These are phyloP conservation scores for Cryptococcus sp. DNA, from an alignment of 1,284 basidiomycete species.

Conservation along the genomic window DNA sequence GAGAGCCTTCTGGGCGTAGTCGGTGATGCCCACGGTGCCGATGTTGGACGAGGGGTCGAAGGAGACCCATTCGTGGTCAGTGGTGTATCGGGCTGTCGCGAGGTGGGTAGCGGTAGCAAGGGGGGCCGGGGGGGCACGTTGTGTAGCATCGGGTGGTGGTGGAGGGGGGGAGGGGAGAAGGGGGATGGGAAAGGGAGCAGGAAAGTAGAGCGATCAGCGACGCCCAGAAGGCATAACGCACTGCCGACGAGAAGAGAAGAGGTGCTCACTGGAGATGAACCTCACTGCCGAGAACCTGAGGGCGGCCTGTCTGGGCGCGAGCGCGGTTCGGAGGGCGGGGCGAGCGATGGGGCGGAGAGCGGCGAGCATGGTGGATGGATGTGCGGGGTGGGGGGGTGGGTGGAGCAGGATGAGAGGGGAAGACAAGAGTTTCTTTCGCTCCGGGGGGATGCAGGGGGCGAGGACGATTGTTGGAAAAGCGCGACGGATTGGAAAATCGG, in stretches of 20 bases:
- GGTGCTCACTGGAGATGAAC: conserved; percentile 27
- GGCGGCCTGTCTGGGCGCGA: conserved; percentile 14
- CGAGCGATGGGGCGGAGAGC: conserved; percentile 22
- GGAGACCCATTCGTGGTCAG: conserved; percentile 84
- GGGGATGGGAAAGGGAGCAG: not conserved
- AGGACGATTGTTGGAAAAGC: not conserved
- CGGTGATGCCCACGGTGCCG: conserved; percentile 84
- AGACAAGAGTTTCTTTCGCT: not conserved
- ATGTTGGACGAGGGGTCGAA: conserved; percentile 76
- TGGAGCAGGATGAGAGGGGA: not conserved
- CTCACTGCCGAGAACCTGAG: conserved; percentile 24
- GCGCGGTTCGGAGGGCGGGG: conserved; percentile 15
- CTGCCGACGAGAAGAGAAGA: not conserved
- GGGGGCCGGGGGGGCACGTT: no score
- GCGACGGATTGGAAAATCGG: not conserved
- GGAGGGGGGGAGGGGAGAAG: not conserved
- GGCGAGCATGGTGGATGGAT: conserved; percentile 17
- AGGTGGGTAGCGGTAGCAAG: no score
- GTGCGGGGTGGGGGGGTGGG: not conserved
- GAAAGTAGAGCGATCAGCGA: not conserved
- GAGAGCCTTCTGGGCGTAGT: conserved; percentile 87
- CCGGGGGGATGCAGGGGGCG: not conserved
- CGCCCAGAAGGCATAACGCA: not conserved
- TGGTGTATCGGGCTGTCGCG: conserved; percentile 69
- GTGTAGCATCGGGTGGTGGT: no score